A percentile compares a stretch with the other conserved stretches of the same genome.
phyloP scores from a whole-genome alignment of 371 early-diverging fungal genomes.

The Zancudomyces culisetae region DNA sequence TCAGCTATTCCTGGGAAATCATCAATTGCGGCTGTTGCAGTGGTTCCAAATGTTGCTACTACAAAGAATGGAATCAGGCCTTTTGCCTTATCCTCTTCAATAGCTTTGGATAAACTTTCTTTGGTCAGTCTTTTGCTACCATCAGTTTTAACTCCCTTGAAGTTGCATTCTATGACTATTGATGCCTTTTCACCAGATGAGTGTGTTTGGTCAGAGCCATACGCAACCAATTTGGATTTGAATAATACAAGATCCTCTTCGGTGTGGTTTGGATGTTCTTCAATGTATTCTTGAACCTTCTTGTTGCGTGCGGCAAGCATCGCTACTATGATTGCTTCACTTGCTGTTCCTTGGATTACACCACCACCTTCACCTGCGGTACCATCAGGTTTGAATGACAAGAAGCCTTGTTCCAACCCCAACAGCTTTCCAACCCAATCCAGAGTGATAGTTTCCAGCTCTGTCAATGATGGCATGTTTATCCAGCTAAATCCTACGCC shows the following conservation, averaged over 20 bases:
- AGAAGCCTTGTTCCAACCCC: constrained; percentile 25
- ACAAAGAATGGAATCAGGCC: constrained; percentile 38
- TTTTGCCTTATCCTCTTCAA: constrained; percentile 23
- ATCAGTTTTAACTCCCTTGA: constrained; percentile 18
- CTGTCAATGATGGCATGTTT: constrained; percentile 33
- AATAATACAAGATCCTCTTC: constrained; percentile 7
- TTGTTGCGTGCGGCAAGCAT: constrained; percentile 34
- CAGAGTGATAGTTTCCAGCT: constrained; percentile 33
- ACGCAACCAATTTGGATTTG: constrained; percentile 26
- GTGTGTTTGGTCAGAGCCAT: constrained; percentile 37
- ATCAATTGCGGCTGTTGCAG: constrained; percentile 30
- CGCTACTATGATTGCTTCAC: constrained; percentile 31
- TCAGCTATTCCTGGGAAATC: constrained; percentile 27
- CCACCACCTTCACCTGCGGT: constrained; percentile 31
- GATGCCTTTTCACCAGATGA: constrained; percentile 28
- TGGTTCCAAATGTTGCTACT: constrained; percentile 36
- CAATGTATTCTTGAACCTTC: constrained; percentile 9
- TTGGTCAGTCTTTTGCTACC: constrained; percentile 12
- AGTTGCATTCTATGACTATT: constrained; percentile 22
- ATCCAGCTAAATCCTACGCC: constrained; percentile 33
- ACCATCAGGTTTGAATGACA: constrained; percentile 16
- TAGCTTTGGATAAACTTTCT: constrained; percentile 12
- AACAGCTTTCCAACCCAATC: constrained; percentile 41
- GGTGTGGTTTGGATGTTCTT: constrained; percentile 4
- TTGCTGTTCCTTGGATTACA: constrained; percentile 36